Conservation (phyloP, 306 rosid genomes). For the Arachis stenosperma region DNA sequence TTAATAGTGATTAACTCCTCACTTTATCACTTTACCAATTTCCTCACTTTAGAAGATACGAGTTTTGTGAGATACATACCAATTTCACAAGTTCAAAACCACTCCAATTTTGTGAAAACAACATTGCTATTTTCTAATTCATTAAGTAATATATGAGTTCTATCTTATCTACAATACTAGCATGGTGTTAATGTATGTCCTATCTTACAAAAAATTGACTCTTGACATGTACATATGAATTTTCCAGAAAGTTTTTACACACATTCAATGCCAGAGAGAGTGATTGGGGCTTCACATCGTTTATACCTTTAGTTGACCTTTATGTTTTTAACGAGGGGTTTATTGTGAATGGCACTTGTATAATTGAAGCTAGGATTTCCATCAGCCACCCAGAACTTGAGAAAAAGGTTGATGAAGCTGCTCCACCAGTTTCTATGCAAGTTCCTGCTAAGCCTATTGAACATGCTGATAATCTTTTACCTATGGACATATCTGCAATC, state of each 20-base stretch:
- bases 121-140: no score
- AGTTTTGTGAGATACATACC: no score
- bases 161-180: no score
- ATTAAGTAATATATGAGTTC: no score
- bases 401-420: no score
- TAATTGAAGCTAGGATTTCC: constrained; percentile 46
- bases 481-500: neutral
- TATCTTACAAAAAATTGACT: neutral
- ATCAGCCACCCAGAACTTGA: neutral
- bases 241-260: constrained; percentile 56
- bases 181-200: no score
- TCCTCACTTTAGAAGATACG: no score
- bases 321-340: constrained; percentile 48
- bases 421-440: no score
- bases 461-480: neutral
- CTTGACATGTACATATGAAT: neutral
- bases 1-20: no score
- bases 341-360: constrained; percentile 55
- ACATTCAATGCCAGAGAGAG: constrained; percentile 45
- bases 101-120: no score
- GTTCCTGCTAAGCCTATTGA: neutral
- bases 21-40: no score
- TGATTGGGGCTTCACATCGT: constrained; percentile 58
- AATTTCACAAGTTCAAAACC: no score
- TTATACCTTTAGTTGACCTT: constrained; percentile 58